Conservation (phyloP, 495 filamentous ascomycete genomes). For the Melanomma pulvis-pyrius region DNA sequence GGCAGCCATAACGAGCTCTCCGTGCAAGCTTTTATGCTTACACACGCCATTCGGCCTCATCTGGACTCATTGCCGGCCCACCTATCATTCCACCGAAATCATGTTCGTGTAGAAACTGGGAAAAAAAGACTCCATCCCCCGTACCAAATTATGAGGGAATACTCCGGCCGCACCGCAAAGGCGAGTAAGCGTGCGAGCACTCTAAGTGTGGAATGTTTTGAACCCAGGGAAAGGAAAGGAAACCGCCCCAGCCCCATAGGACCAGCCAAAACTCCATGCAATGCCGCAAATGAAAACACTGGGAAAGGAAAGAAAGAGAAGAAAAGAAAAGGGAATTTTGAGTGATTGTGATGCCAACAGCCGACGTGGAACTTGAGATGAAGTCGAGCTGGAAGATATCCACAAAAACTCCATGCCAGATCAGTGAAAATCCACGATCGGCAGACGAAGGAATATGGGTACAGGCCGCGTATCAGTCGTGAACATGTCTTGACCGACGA, state of each 20-base stretch:
- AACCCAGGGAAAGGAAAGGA: conserved; percentile 8
- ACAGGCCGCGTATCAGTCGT: background rate
- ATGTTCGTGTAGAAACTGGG: background rate
- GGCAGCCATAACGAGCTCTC: conserved; percentile 23
- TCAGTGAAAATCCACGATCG: background rate
- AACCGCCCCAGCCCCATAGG: conserved; percentile 11
- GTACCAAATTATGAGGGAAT: conserved; percentile 14
- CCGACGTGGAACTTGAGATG: background rate
- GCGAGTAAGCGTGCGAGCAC: background rate
- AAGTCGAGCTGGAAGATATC: background rate
- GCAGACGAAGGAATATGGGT: background rate
- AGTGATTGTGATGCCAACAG: background rate
- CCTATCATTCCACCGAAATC: background rate
- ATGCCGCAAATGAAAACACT: conserved; percentile 36
- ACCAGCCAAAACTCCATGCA: conserved; percentile 37
- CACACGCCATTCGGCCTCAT: background rate
- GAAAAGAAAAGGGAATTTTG: background rate
- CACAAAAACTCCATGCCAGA: background rate
- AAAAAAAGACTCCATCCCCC: conserved; percentile 9
- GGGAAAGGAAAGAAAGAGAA: background rate
- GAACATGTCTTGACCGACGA: background rate
- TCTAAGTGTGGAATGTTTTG: conserved; percentile 28
- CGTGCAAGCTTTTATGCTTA: conserved; percentile 17
- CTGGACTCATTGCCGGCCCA: background rate
- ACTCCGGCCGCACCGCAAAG: conserved; percentile 22